Evolutionary conservation across 2,329 filamentous ascomycete species (phyloP).

Genomic region (Cladorrhinum sp.): DNA sequence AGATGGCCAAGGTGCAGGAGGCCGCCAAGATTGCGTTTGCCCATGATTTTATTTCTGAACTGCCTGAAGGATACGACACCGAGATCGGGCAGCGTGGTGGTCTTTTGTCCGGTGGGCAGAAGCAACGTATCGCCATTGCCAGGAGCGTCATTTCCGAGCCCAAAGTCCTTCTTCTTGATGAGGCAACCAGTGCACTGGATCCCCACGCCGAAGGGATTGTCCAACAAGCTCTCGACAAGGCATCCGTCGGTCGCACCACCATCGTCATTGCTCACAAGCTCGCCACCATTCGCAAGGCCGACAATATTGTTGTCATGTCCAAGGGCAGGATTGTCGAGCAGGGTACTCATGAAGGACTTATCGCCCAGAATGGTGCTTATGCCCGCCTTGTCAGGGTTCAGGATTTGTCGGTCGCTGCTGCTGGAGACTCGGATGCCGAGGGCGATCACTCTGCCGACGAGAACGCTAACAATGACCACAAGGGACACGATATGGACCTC

Average conservation of each 20-base stretch:
- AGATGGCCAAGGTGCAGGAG: constrained; percentile 46
- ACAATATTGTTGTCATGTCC: constrained; percentile 41
- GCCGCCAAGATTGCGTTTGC: constrained; percentile 58
- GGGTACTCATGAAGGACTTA: constrained; percentile 31
- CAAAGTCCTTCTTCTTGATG: constrained; percentile 63
- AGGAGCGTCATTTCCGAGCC: constrained; percentile 62
- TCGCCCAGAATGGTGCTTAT: constrained; percentile 29
- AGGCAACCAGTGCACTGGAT: constrained; percentile 60
- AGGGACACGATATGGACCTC: constrained; percentile 12
- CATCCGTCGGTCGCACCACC: constrained; percentile 58
- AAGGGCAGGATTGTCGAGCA: constrained; percentile 33
- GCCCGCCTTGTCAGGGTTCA: constrained; percentile 24
- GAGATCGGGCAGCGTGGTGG: constrained; percentile 63
- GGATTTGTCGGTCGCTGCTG: constrained; percentile 17
- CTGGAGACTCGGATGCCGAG: constrained; percentile 9
- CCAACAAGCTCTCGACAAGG: constrained; percentile 53
- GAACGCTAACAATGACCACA: background rate
- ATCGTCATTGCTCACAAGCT: constrained; percentile 64
- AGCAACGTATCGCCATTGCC: constrained; percentile 64
- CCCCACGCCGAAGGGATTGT: constrained; percentile 48
- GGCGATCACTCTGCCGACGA: background rate
- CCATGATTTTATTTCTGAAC: constrained; percentile 8
- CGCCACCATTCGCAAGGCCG: constrained; percentile 47
- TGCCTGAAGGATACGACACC: constrained; percentile 52
- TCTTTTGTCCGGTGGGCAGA: constrained; percentile 65